phyloP scores from a whole-genome alignment of 2,329 filamentous ascomycete species.

The Mollisia scopiformis region DNA sequence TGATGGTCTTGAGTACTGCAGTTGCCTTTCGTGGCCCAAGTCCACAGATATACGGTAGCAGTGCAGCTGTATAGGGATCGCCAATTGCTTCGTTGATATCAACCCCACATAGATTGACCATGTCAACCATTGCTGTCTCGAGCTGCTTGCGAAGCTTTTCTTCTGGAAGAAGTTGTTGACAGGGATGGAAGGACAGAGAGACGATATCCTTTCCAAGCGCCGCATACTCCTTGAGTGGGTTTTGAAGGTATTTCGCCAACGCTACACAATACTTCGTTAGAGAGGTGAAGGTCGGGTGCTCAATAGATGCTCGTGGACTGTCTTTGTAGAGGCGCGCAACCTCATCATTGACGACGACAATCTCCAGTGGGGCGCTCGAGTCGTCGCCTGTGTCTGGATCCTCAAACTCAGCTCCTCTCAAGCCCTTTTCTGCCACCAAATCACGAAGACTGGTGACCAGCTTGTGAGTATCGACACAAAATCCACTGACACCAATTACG shows the following conservation, averaged over 20 bases:
- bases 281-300: slow-evolving; percentile 80
- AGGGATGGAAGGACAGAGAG: slow-evolving; percentile 86
- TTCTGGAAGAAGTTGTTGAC: slow-evolving; percentile 84
- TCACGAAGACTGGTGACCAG: slow-evolving; percentile 81
- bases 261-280: slow-evolving; percentile 89
- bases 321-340: slow-evolving; percentile 96
- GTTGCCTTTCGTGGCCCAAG: slow-evolving; percentile 91
- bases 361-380: slow-evolving; percentile 78
- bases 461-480: slow-evolving; percentile 82
- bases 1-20: slow-evolving; percentile 84
- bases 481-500: slow-evolving; percentile 87
- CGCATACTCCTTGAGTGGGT: slow-evolving; percentile 95
- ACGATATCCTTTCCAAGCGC: slow-evolving; percentile 86
- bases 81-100: slow-evolving; percentile 90
- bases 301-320: slow-evolving; percentile 75
- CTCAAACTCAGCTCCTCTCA: slow-evolving; percentile 81
- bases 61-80: slow-evolving; percentile 80
- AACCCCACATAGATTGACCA: slow-evolving; percentile 95
- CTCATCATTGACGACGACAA: slow-evolving; percentile 93
- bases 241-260: slow-evolving; percentile 89
- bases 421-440: slow-evolving; percentile 75
- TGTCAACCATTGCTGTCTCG: slow-evolving; percentile 97
- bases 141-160: slow-evolving; percentile 86
- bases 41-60: slow-evolving; percentile 89
- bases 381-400: slow-evolving; percentile 77